Evolutionary conservation across 352 stramenopile genomes (phyloP).

Genomic region (Phytophthora meadii): DNA sequence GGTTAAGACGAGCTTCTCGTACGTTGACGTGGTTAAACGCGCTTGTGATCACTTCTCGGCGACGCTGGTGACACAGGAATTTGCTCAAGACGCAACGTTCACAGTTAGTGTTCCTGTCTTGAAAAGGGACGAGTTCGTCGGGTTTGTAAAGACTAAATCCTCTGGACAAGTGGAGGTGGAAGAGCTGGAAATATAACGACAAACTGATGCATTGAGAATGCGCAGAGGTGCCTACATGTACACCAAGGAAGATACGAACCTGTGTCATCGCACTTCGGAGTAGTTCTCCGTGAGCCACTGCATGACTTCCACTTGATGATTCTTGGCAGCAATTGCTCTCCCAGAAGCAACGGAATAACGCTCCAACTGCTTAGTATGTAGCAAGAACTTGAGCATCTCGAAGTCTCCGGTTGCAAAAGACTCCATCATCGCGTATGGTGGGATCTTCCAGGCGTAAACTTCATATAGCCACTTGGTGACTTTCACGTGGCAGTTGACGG

Average conservation of each 20-base stretch:
- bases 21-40: slow-evolving; percentile 55
- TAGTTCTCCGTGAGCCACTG: slow-evolving; percentile 25
- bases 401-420: slow-evolving; percentile 18
- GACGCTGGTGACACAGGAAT: slow-evolving; percentile 53
- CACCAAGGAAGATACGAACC: not conserved
- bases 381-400: slow-evolving; percentile 22
- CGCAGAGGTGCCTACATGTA: too few relatives aligned
- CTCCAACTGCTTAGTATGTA: not conserved
- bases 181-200: slow-evolving; percentile 6
- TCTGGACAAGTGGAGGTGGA: slow-evolving; percentile 46
- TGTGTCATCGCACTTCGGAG: slow-evolving; percentile 24
- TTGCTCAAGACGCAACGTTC: slow-evolving; percentile 43
- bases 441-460: not conserved
- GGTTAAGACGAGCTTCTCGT: slow-evolving; percentile 41
- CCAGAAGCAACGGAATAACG: slow-evolving; percentile 4
- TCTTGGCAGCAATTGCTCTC: slow-evolving; percentile 3
- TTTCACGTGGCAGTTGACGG: slow-evolving; percentile 14
- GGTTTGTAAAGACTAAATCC: slow-evolving; percentile 56
- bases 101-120: slow-evolving; percentile 48
- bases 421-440: slow-evolving; percentile 2
- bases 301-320: slow-evolving; percentile 21
- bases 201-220: too few relatives aligned
- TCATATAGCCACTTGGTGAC: slow-evolving; percentile 14
- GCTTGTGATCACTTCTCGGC: slow-evolving; percentile 48
- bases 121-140: slow-evolving; percentile 36